phyloP scores from a whole-genome alignment of 2,329 filamentous ascomycete species.

The Dichotomopilus funicola region DNA sequence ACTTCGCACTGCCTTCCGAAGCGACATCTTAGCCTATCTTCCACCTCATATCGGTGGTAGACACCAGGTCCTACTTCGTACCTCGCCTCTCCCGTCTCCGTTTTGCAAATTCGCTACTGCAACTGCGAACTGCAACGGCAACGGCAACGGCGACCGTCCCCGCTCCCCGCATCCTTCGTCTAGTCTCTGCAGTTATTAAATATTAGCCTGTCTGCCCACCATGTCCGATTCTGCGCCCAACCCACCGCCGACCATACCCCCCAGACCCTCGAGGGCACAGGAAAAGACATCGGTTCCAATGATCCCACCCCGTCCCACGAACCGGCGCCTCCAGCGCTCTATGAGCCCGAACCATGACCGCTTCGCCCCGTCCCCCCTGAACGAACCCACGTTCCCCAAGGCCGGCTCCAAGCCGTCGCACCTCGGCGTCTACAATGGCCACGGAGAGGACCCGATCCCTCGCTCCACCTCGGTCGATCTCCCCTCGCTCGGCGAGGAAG shows the following conservation, averaged over 20 bases:
- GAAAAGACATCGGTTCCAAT: conserved; percentile 53
- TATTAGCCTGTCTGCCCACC: conserved; percentile 16
- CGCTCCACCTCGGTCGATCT: conserved; percentile 73
- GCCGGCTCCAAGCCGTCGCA: conserved; percentile 32
- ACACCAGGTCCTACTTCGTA: neutral
- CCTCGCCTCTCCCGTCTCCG: no score
- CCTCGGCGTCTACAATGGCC: conserved; percentile 31
- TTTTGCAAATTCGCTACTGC: no score
- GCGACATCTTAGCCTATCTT: no score
- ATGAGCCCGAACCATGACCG: conserved; percentile 69
- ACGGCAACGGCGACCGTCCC: neutral
- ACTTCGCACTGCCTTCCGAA: no score
- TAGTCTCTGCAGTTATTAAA: no score
- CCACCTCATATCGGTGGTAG: neutral
- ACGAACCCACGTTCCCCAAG: conserved; percentile 56
- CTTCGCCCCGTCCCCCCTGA: conserved; percentile 81
- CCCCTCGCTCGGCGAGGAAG: conserved; percentile 83
- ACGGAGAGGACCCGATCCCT: conserved; percentile 39
- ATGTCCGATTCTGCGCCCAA: conserved; percentile 45
- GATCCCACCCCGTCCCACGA: conserved; percentile 69
- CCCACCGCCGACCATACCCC: conserved; percentile 46
- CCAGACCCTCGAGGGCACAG: conserved; percentile 47
- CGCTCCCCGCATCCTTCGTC: neutral
- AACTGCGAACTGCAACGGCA: neutral
- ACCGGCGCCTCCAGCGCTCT: conserved; percentile 66